Conservation (phyloP, 164 flowering plant genomes). For the Euptelea pleiosperma region DNA sequence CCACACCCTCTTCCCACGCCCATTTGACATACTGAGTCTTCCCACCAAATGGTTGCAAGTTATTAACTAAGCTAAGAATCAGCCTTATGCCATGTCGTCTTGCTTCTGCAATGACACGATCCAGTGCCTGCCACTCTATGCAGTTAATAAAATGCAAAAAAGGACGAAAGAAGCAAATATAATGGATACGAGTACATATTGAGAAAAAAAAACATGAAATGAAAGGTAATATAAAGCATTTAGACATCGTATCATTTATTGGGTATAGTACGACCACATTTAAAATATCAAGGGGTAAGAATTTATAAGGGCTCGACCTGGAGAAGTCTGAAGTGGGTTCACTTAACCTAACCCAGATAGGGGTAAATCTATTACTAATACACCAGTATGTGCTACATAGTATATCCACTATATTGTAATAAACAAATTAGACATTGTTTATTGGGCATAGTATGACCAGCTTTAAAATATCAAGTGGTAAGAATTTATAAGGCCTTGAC, state of each 20-base stretch:
- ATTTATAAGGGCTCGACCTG: neutral
- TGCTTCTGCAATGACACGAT: conserved; percentile 88
- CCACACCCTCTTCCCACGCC: conserved; percentile 95
- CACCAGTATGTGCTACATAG: neutral
- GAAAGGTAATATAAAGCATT: neutral
- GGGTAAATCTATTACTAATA: neutral
- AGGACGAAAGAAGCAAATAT: no score
- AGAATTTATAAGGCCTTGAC: neutral
- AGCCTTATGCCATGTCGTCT: conserved; percentile 59
- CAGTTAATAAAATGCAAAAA: conserved; percentile 5
- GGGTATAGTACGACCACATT: neutral
- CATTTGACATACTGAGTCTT: conserved; percentile 94
- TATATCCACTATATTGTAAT: no score
- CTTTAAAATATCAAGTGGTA: neutral
- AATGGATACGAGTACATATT: no score
- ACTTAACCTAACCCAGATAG: neutral
- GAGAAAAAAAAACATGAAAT: neutral
- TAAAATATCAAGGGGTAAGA: neutral
- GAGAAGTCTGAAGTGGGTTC: neutral
- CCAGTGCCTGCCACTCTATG: conserved; percentile 65
- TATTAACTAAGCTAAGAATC: conserved; percentile 82
- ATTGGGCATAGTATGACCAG: neutral
- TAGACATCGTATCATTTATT: neutral
- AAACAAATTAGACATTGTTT: no score
- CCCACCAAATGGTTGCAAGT: conserved; percentile 93